Base-by-base conservation (phyloP, 306 rosid genomes). In the Dryas drummondii region DNA sequence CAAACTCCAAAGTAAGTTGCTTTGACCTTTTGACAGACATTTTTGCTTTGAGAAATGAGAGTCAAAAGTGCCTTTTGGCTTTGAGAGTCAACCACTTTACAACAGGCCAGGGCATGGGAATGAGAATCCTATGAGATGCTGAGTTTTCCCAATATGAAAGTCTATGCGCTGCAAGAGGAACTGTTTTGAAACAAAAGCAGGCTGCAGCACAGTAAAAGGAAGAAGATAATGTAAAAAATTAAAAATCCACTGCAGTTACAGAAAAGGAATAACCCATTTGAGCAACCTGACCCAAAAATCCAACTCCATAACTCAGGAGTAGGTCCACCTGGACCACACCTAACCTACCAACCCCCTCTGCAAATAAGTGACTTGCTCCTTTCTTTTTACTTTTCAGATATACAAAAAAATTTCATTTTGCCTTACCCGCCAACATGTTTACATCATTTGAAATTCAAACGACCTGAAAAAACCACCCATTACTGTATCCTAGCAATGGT, bases 251-350 rank as follows among this genome's bases (percentile, higher is more conserved):
- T 64, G 52, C 71, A 80, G 84, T 74, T 77, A 68, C 52, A 75
- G 19, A 71, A 72, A 79, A 70, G 63, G 73, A 75, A 73, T 78
- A 84, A 22, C 74, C 56, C 77, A 15, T 60, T 48, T 27, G 67
- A 80, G 63, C 72, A 56, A 51, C 73, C 66, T 70, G 74, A 76
- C 58, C 72, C 78, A 66, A 80, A 73, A 80, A 78, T 7, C 69
- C 72, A 73, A 78, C 77, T 65, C 71, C 62, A 72, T 54, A 54
- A 75, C 67, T 52, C 57, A 81, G 79, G 82, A 80, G 68, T 64
- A 75, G 86, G 86, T 78, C 88, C 87, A 81, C 64, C n/a, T 71
- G 87, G 87, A 82, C 96, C 84, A 80, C 85, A 72, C 74, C 71
- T 70, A 63, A 74, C 82, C 83, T 54, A 73, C 71, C 74, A 55